phyloP scores from a whole-genome alignment of 805 yeast genomes.

The Grigorovia transvaalensis region DNA sequence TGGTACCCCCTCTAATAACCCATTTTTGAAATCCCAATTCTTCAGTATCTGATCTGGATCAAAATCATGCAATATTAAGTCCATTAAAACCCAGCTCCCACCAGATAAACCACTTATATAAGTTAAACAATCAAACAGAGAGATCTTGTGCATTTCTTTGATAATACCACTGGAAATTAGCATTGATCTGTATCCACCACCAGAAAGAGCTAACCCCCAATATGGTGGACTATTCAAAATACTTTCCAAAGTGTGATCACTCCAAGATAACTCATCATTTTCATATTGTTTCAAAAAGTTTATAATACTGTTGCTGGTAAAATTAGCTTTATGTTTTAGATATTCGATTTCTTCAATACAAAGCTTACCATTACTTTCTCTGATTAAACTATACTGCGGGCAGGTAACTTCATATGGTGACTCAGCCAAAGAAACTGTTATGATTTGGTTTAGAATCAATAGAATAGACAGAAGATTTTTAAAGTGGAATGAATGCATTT shows the following conservation, averaged over 20 bases:
- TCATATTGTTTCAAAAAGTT: constrained; percentile 24
- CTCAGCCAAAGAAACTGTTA: not conserved
- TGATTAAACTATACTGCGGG: constrained; percentile 16
- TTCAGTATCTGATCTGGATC: constrained; percentile 23
- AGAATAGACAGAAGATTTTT: too few species aligned
- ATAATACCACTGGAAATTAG: constrained; percentile 27
- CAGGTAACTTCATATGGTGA: constrained; percentile 22
- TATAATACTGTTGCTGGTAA: constrained; percentile 25
- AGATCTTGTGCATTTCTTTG: constrained; percentile 23
- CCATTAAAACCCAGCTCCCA: constrained; percentile 60
- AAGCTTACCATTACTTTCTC: constrained; percentile 16
- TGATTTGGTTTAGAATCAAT: not conserved
- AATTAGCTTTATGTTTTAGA: constrained; percentile 19
- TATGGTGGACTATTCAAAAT: constrained; percentile 17
- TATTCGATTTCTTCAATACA: constrained; percentile 13
- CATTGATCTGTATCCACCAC: constrained; percentile 33
- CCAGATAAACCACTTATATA: constrained; percentile 63
- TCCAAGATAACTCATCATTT: constrained; percentile 26
- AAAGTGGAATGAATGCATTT: not conserved
- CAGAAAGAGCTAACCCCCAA: constrained; percentile 30
- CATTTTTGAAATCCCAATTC: constrained; percentile 36
- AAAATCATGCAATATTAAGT: constrained; percentile 33
- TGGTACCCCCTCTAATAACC: constrained; percentile 48
- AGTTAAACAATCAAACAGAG: constrained; percentile 42
- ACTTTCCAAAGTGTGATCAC: constrained; percentile 20